Base-by-base conservation (phyloP, 2,329 filamentous ascomycete species). In the Coniochaeta sp. region DNA sequence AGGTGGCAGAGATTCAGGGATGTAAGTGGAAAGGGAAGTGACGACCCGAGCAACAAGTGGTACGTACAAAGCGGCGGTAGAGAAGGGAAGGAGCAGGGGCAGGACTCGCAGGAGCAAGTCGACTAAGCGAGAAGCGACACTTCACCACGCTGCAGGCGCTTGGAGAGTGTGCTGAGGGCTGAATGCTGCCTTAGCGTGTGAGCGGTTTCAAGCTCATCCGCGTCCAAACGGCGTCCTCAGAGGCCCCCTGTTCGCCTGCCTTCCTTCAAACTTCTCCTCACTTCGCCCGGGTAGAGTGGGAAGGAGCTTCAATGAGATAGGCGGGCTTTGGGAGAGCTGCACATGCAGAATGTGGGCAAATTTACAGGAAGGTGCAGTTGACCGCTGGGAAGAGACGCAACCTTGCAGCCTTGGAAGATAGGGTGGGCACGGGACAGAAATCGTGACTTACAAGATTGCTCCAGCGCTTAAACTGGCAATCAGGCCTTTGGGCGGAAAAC, bases 141-240 rank as follows among this genome's bases (percentile, higher is more conserved):
- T 38, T 34, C 54, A 57, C 28, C 54, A 57, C 31, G n/a, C 54
- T 57, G 54, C 54, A 57, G 34, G 54, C 54, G 54, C 54, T 57
- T 57, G 54, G 31, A n/a, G 17, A 26, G 28, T 57, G 54, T 57
- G 54, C 54, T 57, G 54, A 57, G 26, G 31, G 54, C 54, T 38
- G 54, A 34, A 34, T 57, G 54, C 54, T 57, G 31, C 54, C 34
- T 38, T 57, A 57, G 54, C 54, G 54, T 57, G 54, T 57, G 54
- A 57, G 47, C 47, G 24, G 47, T 28, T 26, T 52, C 34, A 38
- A 57, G 2, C 54, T 57, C 34, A 57, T 31, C 54, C 54, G 33
- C 34, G 50, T 31, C 50, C 50, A 31, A 11, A 55, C 26, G n/a
- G 26, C 26, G 33, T n/a, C 24, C 22, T 12, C 47, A n/a, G 47